phyloP scores from a whole-genome alignment of 2,329 filamentous ascomycete species.

The Trichoderma sp. region DNA sequence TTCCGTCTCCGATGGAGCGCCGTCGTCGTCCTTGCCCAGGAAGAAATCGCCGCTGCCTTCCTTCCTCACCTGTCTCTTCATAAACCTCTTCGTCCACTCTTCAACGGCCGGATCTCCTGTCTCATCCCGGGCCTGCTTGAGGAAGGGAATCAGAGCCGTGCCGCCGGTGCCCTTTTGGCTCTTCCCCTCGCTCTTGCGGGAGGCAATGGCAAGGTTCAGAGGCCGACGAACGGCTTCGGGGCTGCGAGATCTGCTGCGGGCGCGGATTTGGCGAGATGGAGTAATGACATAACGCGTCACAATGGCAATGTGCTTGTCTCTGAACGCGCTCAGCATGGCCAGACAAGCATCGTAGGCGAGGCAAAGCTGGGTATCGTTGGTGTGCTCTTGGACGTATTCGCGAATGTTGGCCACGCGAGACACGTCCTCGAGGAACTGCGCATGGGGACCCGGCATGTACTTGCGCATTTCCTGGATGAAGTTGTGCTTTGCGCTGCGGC shows the following conservation, averaged over 20 bases:
- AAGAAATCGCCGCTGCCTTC: constrained; percentile 57
- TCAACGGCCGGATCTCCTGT: constrained; percentile 86
- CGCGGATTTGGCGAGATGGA: constrained; percentile 72
- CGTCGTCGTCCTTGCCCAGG: constrained; percentile 49
- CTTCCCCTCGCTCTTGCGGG: constrained; percentile 46
- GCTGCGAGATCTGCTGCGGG: constrained; percentile 58
- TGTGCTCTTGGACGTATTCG: constrained; percentile 66
- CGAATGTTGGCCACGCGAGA: constrained; percentile 80
- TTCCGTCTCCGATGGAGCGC: constrained; percentile 38
- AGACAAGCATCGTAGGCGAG: constrained; percentile 90
- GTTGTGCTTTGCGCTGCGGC: constrained; percentile 54
- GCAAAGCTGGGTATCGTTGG: constrained; percentile 61
- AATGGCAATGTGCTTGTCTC: constrained; percentile 94
- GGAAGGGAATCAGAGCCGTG: constrained; percentile 88
- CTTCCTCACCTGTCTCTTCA: constrained; percentile 49
- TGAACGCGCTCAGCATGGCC: constrained; percentile 63
- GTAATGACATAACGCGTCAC: constrained; percentile 94
- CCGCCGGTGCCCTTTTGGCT: constrained; percentile 87
- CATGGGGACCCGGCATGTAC: constrained; percentile 95
- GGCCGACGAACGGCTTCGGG: constrained; percentile 48
- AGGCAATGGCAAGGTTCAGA: constrained; percentile 62
- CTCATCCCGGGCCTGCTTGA: constrained; percentile 95
- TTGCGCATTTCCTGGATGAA: constrained; percentile 96
- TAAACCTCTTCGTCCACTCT: constrained; percentile 57
- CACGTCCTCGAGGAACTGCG: constrained; percentile 82